Evolutionary conservation across 164 flowering plant genomes (phyloP), one percentile per base, ranked within the genome.

Genomic region (Annona cherimola): DNA sequence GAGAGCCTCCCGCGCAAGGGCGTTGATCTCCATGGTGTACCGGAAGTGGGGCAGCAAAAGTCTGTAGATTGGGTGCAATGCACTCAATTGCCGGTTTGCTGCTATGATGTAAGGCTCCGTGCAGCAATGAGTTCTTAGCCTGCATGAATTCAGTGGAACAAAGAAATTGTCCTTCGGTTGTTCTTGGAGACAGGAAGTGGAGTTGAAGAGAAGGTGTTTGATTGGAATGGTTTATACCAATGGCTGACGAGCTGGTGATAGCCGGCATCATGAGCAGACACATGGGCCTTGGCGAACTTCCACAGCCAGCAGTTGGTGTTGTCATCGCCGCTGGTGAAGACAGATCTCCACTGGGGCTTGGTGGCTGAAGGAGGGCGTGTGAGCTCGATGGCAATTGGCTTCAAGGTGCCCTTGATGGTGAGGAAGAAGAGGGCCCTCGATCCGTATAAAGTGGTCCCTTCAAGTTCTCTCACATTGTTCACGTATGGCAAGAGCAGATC

Each of bases 1-100:
- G 19, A 93, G 88, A 1, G 61, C 69, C 61, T 76, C 72, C 35
- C 98, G 84, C 44, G 93, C 96, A 42, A 86, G 79, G 5, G 89
- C 87, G 63, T 90, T 93, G 77, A 91, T 89, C 77, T 88, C 86
- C 93, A 93, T 87, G 0, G 98, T 93, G 81, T 89, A 88, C 20
- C 96, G 81, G 18, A 91, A 79, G 75, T 93, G 88, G 45, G 98
- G 98, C 54, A 74, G 77, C 39, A 93, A 69, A 35, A 91, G 71
- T 76, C 84, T 88, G 67, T 87, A 74, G 20, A 90, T 85, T 4
- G 98, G 98, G 66, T 92, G 98, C 88, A 90, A 76, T 42, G 77
- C 82, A 40, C 96, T 90, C 1, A 92, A 79, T 63, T 88, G 96
- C 64, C 98, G 73, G 68, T 89, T 82, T 1, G 89, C 66, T 8